phyloP scores from a whole-genome alignment of 495 filamentous ascomycete genomes.

The Aspergillus steynii region DNA sequence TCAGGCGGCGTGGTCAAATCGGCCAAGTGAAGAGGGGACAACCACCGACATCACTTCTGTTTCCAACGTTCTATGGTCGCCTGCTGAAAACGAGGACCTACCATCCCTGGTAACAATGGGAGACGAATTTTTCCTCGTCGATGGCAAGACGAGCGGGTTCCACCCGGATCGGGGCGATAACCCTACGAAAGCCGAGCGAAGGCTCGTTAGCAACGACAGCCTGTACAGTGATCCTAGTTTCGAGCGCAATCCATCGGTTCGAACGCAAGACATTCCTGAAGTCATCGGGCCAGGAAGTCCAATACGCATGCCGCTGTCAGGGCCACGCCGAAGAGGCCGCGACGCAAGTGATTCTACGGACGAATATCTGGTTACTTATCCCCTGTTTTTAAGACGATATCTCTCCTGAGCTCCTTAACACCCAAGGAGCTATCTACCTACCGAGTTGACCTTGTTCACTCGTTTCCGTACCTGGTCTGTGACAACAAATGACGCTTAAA shows the following conservation, averaged over 20 bases:
- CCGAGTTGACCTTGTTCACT: slow-evolving; percentile 12
- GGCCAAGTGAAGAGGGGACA: slow-evolving; percentile 12
- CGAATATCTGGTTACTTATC: slow-evolving; percentile 21
- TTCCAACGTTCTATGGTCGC: slow-evolving; percentile 24
- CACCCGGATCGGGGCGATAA: slow-evolving; percentile 30
- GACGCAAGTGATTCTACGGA: slow-evolving; percentile 22
- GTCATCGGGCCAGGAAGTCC: slow-evolving; percentile 17
- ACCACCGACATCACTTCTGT: slow-evolving; percentile 21
- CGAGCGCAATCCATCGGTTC: slow-evolving; percentile 19
- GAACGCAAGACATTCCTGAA: slow-evolving; percentile 24
- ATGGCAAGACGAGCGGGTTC: slow-evolving; percentile 30
- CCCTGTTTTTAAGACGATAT: slow-evolving; percentile 20
- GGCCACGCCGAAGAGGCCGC: slow-evolving; percentile 14
- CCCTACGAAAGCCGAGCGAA: slow-evolving; percentile 24
- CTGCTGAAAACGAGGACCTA: slow-evolving; percentile 28
- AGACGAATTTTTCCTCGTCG: slow-evolving; percentile 37
- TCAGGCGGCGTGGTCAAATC: slow-evolving; percentile 7
- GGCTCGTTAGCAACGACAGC: slow-evolving; percentile 20
- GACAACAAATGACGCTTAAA: background rate
- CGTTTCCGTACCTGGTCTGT: background rate
- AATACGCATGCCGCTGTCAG: slow-evolving; percentile 4
- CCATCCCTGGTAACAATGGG: slow-evolving; percentile 23
- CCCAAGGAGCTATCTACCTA: background rate
- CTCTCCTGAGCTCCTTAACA: slow-evolving; percentile 11
- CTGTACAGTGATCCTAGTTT: slow-evolving; percentile 24